Percentiles rank a stretch among this genome's conserved stretches.
Evolutionary conservation across 2,329 filamentous ascomycete species (phyloP).

Genomic region (Venturia pyrina): DNA sequence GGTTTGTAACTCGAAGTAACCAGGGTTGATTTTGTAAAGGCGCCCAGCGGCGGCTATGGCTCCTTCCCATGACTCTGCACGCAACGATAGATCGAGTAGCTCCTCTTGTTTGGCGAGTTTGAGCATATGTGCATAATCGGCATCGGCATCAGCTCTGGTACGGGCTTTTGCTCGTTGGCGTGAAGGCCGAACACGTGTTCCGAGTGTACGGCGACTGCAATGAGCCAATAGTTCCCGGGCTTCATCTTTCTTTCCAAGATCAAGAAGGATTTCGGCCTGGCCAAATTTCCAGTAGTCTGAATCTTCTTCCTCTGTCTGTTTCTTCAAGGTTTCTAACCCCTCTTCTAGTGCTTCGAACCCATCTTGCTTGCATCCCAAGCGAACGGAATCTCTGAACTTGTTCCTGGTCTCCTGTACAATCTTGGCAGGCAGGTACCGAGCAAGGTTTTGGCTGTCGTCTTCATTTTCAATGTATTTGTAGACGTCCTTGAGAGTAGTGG

Average conservation of each 20-base stretch:
- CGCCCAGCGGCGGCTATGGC: neutral
- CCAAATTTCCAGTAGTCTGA: slow-evolving; percentile 8
- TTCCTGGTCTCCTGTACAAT: slow-evolving; percentile 8
- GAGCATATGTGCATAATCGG: slow-evolving; percentile 2
- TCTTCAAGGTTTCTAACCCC: neutral
- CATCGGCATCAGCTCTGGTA: neutral
- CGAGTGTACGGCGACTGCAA: neutral
- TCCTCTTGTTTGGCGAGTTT: neutral
- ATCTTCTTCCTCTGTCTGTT: neutral
- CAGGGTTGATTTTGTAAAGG: slow-evolving; percentile 3
- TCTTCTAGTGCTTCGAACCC: slow-evolving; percentile 6
- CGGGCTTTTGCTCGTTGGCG: neutral
- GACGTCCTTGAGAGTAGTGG: slow-evolving; percentile 1
- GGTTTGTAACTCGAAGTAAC: slow-evolving; percentile 2
- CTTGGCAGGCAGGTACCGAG: slow-evolving; percentile 1
- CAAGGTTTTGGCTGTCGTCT: neutral
- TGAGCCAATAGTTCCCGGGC: slow-evolving; percentile 4
- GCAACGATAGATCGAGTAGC: neutral
- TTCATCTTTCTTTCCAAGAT: slow-evolving; percentile 7
- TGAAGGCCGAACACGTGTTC: neutral
- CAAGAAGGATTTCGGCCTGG: slow-evolving; percentile 5
- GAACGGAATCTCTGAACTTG: slow-evolving; percentile 4
- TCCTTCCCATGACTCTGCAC: slow-evolving; percentile 2
- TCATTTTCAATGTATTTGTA: slow-evolving; percentile 3
- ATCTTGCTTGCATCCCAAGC: slow-evolving; percentile 1